Evolutionary conservation across 1,139 yeast genomes (phyloP), one percentile per base, ranked within the genome.

Genomic region (Candida tropicalis): DNA sequence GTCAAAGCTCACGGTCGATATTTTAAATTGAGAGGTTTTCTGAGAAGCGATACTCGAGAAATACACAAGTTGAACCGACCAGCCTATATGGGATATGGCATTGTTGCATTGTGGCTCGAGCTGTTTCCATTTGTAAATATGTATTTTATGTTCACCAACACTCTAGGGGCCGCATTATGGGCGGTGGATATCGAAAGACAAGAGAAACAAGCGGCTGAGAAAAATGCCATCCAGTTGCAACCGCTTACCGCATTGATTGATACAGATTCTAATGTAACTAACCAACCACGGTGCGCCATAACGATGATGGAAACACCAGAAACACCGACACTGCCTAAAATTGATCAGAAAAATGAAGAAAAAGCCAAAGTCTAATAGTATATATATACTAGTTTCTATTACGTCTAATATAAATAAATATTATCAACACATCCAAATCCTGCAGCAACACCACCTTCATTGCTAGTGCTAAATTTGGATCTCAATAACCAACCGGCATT

Each of bases 361-460:
- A 20, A 20, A 6, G 23, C 23, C 8, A 20, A 6, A 6, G 16
- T 31, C 35, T 18, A 31, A 20, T n/a, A n/a, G n/a, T n/a, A n/a
- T 6, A 20, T 20, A 18, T n/a, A 31, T 11, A 10, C 15, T 31
- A 18, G 24, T 8, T 31, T 35, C 27, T 38, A 24, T 34, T 18
- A 20, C n/a, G 35, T 35, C 36, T 46, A 50, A 53, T 73, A 73
- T 42, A 79, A 64, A 51, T 77, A 76, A 20, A 79, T 61, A 56
- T 91, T 87, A 64, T 93, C 99, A 41, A 93, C 89, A 64, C 97
- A 90, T 9, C 98, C 99, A 66, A 87, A 93, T 0, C 99, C 99
- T 11, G 99, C 98, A 24, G 98, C 98, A 26, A 93, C 97, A 29
- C 99, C 99, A 39, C 99, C 99, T 69, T 93, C 99, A 63, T 93